A percentile compares a stretch with the other conserved stretches of the same genome.
Evolutionary conservation across 1,284 basidiomycete genomes (phyloP).

Genomic region (Rhodotorula sp.): DNA sequence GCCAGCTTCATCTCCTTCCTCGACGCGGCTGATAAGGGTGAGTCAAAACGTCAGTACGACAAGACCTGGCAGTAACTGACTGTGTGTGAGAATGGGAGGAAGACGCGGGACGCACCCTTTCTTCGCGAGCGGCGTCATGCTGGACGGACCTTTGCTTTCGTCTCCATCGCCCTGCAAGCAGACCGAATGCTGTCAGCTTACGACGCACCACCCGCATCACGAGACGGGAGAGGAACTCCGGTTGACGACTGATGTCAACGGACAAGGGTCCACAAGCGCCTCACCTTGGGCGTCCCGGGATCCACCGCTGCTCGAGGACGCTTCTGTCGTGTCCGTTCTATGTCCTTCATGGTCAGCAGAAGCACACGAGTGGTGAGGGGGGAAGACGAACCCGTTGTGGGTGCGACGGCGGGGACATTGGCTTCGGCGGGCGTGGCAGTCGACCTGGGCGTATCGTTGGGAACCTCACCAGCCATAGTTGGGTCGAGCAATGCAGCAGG

Average conservation of each 20-base stretch:
- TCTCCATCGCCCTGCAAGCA: conserved; percentile 29
- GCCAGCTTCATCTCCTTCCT: conserved; percentile 5
- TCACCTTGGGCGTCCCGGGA: conserved; percentile 28
- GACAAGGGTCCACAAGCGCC: not conserved
- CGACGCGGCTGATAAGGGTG: conserved; percentile 6
- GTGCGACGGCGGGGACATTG: no score
- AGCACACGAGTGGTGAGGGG: no score
- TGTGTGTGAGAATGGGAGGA: no score
- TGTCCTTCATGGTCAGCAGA: not conserved
- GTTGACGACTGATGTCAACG: not conserved
- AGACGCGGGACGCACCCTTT: conserved; percentile 29
- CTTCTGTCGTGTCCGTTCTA: conserved; percentile 13
- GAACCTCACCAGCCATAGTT: no score
- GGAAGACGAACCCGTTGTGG: no score
- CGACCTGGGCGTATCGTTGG: no score
- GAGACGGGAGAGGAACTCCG: no score
- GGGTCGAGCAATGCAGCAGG: no score
- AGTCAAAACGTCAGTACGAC: no score
- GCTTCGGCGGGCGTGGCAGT: no score
- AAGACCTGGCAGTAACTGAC: no score
- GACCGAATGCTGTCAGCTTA: no score
- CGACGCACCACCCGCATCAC: not conserved
- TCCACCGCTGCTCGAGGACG: conserved; percentile 22
- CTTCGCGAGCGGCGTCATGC: conserved; percentile 36
- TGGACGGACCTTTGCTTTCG: conserved; percentile 12